Evolutionary conservation across 2,329 filamentous ascomycete species (phyloP).

Genomic region (Trichoderma polysporum): DNA sequence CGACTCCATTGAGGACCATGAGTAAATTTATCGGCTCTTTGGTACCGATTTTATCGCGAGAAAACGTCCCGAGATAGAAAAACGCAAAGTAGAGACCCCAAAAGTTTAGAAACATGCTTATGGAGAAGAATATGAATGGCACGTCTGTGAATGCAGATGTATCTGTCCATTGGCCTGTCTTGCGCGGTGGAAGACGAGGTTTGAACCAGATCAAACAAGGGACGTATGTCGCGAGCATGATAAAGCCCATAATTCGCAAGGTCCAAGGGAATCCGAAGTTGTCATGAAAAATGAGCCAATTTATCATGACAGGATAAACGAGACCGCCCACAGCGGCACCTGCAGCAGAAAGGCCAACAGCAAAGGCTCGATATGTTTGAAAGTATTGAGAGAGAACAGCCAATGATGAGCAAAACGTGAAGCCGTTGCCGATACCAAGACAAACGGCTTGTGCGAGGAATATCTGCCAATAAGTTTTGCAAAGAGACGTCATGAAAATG

Average conservation of each 20-base stretch:
- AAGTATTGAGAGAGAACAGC: constrained; percentile 1
- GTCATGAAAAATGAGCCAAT: background rate
- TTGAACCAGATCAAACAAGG: constrained; percentile 1
- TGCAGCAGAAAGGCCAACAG: background rate
- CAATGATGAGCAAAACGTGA: background rate
- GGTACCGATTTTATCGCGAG: background rate
- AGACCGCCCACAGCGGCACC: background rate
- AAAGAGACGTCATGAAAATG: constrained; percentile 1
- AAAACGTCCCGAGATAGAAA: background rate
- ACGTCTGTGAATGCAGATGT: background rate
- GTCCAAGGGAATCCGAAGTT: background rate
- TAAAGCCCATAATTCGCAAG: background rate
- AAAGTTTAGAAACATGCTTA: background rate
- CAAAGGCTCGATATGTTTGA: background rate
- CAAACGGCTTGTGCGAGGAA: background rate
- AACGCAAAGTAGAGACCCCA: constrained; percentile 1
- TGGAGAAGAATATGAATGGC: background rate
- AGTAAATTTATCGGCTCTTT: constrained; percentile 26
- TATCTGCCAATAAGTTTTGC: background rate
- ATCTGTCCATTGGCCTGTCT: background rate
- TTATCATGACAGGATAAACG: background rate
- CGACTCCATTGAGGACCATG: constrained; percentile 49
- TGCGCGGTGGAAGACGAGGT: background rate
- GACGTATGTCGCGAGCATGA: background rate
- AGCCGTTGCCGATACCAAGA: background rate